Percentiles rank a stretch among this genome's conserved stretches.
These are phyloP conservation scores for Phytophthora gonapodyides DNA, from an alignment of 352 stramenopile species.

Conservation along the genomic window DNA sequence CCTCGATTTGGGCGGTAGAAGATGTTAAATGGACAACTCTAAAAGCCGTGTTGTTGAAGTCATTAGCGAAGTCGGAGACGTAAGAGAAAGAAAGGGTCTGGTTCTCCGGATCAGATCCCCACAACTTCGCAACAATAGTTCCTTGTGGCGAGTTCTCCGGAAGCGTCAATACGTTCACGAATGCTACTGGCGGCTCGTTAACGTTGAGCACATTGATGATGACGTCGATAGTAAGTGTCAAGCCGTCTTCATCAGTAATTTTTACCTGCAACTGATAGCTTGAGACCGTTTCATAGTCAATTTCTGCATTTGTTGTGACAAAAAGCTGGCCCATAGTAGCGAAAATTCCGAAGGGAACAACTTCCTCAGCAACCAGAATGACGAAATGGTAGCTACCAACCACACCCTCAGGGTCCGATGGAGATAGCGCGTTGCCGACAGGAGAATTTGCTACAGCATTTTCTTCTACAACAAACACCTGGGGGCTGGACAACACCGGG, in stretches of 20 bases:
- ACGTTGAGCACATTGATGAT: slow-evolving; percentile 30
- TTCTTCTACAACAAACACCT: slow-evolving; percentile 23
- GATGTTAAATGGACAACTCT: slow-evolving; percentile 41
- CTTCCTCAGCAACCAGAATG: not conserved
- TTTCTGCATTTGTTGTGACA: slow-evolving; percentile 18
- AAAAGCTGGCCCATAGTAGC: slow-evolving; percentile 20
- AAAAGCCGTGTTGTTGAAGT: slow-evolving; percentile 35
- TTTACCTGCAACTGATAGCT: slow-evolving; percentile 18
- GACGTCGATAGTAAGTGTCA: slow-evolving; percentile 17
- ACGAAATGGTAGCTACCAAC: slow-evolving; percentile 10
- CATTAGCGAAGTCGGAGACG: slow-evolving; percentile 29
- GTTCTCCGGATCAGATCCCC: slow-evolving; percentile 58
- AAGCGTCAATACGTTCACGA: slow-evolving; percentile 22
- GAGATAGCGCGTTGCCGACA: slow-evolving; percentile 18
- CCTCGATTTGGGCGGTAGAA: slow-evolving; percentile 48
- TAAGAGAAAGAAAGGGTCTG: slow-evolving; percentile 45
- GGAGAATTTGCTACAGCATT: slow-evolving; percentile 17
- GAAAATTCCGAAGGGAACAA: slow-evolving; percentile 19
- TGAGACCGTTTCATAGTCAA: slow-evolving; percentile 25
- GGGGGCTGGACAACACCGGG: slow-evolving; percentile 22
- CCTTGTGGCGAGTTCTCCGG: slow-evolving; percentile 50
- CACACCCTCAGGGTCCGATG: slow-evolving; percentile 28
- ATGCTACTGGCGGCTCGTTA: slow-evolving; percentile 23
- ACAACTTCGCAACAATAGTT: slow-evolving; percentile 43
- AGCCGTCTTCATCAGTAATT: slow-evolving; percentile 22